Evolutionary conservation across 768 basidiomycete species (phyloP).

Genomic region (Pulveroboletus sp.): DNA sequence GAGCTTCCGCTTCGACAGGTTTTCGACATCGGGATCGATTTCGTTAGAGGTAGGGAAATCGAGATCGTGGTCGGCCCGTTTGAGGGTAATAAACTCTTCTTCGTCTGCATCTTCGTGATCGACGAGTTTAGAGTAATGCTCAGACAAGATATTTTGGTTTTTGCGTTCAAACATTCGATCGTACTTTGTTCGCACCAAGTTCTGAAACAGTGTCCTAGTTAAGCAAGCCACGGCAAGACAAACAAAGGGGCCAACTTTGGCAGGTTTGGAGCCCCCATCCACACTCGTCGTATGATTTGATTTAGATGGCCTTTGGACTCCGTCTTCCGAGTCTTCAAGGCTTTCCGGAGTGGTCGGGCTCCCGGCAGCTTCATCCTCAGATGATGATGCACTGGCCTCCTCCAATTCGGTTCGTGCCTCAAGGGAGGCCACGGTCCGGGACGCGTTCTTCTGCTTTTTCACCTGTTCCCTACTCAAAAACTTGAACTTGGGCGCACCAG

Average conservation of each 20-base stretch:
- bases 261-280: constrained; percentile 22
- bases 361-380: constrained; percentile 16
- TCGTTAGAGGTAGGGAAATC: constrained; percentile 43
- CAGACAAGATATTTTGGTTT: constrained; percentile 88
- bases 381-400: constrained; percentile 8
- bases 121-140: constrained; percentile 85
- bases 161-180: constrained; percentile 97
- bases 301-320: not conserved
- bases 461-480: constrained; percentile 65
- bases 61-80: constrained; percentile 85
- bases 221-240: not conserved
- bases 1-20: constrained; percentile 84
- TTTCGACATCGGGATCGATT: constrained; percentile 34
- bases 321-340: constrained; percentile 26
- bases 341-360: constrained; percentile 19
- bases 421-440: constrained; percentile 39
- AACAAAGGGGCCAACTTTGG: constrained; percentile 37
- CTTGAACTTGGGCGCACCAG: constrained; percentile 94
- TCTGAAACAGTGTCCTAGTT: constrained; percentile 18
- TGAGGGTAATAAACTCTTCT: constrained; percentile 85
- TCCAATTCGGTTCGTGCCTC: constrained; percentile 29
- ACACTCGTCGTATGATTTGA: not conserved
- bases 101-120: constrained; percentile 54
- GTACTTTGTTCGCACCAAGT: constrained; percentile 80
- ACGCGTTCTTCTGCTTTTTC: constrained; percentile 74